Evolutionary conservation across 306 rosid genomes (phyloP), one percentile per base, ranked within the genome.

Genomic region (Cucurbita maxima): DNA sequence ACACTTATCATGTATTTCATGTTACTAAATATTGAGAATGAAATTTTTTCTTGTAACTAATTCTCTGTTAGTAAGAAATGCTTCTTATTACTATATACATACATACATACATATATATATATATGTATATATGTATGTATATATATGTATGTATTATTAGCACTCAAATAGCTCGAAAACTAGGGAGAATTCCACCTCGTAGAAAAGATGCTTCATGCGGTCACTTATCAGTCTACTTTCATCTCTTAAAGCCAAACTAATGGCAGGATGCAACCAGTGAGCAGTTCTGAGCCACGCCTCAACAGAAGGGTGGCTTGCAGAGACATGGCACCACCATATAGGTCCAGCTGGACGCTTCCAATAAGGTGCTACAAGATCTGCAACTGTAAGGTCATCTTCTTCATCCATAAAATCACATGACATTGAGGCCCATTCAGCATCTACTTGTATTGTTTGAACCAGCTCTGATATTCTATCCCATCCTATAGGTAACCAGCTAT

Each of bases 321-420:
- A 79, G 75, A 95, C 84, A 84, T 95, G 90, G 81, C 99, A 88
- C 99, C 99, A 95, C 99, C 96, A 95, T 75, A 56, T 73, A 16
- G 99, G 97, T 57, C 99, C 99, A 20, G 87, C 88, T 3, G 97
- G 96, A 43, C 82, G 90, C 85, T 91, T 95, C 99, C 99, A 89
- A 59, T 88, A 91, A 3, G 97, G 97, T 62, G 96, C 87, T 16
- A 89, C 97, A 61, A 91, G 58, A 79, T 91, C 99, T 51, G 97
- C 97, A 81, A 85, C 99, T 19, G 99, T 84, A 43, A 86, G 53
- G 76, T 86, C 92, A 79, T 82, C 92, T 78, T 89, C 92, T 60
- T 83, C 82, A 67, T 85, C 91, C 55, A 77, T 78, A 15, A 79
- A 72, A 40, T 72, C 92, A 79, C 79, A 60, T 73, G 81, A 84